Conservation (phyloP, 352 stramenopile species). For the Phytophthora uliginosa region DNA sequence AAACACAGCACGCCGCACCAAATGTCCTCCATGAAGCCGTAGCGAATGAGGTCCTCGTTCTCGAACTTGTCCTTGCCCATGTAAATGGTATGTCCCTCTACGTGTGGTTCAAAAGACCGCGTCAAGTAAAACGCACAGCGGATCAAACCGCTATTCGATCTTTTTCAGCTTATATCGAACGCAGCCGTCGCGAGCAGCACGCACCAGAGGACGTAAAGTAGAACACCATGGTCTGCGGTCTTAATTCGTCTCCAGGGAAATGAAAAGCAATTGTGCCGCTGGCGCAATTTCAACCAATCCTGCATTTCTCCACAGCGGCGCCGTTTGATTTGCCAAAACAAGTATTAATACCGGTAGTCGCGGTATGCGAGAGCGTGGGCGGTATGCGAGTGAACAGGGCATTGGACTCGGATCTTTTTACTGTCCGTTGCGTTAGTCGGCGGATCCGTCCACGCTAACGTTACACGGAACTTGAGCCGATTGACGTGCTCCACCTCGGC, state of each 20-base stretch:
- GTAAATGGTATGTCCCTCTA: conserved; percentile 95
- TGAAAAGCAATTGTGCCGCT: background rate
- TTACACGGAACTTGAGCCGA: background rate
- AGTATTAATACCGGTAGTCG: background rate
- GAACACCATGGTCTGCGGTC: conserved; percentile 68
- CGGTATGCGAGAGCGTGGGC: background rate
- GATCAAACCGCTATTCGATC: background rate
- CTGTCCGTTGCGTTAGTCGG: conserved; percentile 3
- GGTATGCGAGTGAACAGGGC: conserved; percentile 1
- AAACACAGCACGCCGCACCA: conserved; percentile 56
- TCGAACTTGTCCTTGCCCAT: conserved; percentile 99
- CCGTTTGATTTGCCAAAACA: conserved; percentile 8
- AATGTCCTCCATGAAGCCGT: conserved; percentile 96
- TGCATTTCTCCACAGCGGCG: background rate
- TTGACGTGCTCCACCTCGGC: conserved; percentile 1
- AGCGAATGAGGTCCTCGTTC: conserved; percentile 99
- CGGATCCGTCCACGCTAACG: background rate
- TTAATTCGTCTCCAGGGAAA: conserved; percentile 7
- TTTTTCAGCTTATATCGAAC: background rate
- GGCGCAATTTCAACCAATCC: conserved; percentile 32
- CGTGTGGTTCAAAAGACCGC: background rate
- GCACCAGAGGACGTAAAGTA: conserved; percentile 88
- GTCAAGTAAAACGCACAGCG: background rate
- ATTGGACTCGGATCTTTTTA: conserved; percentile 18
- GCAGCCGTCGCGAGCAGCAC: conserved; percentile 9